These are phyloP conservation scores for Balakata baccata DNA, from an alignment of 345 rosid genomes.

Conservation along the genomic window DNA sequence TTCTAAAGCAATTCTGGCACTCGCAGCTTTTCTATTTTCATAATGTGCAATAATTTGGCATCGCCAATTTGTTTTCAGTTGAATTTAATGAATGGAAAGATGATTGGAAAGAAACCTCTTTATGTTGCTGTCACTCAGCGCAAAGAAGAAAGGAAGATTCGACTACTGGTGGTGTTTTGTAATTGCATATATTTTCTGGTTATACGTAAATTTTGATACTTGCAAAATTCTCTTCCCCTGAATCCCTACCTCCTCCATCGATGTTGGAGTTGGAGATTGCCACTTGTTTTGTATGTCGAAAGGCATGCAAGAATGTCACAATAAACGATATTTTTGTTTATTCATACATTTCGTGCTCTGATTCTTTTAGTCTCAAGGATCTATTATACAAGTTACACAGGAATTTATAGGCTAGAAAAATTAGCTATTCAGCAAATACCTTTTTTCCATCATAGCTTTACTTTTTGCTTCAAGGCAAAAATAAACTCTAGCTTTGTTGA, in stretches of 20 bases:
- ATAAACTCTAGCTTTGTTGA: background rate
- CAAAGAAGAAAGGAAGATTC: conserved; percentile 64
- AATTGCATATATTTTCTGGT: conserved; percentile 10
- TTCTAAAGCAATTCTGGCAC: background rate
- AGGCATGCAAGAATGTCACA: background rate
- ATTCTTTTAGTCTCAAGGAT: background rate
- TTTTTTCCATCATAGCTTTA: background rate
- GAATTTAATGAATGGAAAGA: conserved; percentile 64
- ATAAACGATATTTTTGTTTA: background rate
- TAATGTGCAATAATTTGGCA: background rate
- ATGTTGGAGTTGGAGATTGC: background rate
- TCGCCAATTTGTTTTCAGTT: conserved; percentile 34
- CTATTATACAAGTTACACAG: background rate
- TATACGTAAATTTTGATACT: background rate
- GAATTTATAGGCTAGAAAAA: background rate
- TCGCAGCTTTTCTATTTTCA: background rate
- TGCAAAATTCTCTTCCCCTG: background rate
- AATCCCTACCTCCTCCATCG: background rate
- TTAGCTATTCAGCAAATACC: too few species aligned
- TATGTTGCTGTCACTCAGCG: conserved; percentile 75
- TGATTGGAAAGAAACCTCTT: conserved; percentile 63
- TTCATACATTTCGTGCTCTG: background rate
- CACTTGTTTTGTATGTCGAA: background rate
- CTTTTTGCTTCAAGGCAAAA: background rate
- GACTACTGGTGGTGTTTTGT: conserved; percentile 50